Conservation (phyloP, 768 basidiomycete genomes). For the Lactarius deliciosus region DNA sequence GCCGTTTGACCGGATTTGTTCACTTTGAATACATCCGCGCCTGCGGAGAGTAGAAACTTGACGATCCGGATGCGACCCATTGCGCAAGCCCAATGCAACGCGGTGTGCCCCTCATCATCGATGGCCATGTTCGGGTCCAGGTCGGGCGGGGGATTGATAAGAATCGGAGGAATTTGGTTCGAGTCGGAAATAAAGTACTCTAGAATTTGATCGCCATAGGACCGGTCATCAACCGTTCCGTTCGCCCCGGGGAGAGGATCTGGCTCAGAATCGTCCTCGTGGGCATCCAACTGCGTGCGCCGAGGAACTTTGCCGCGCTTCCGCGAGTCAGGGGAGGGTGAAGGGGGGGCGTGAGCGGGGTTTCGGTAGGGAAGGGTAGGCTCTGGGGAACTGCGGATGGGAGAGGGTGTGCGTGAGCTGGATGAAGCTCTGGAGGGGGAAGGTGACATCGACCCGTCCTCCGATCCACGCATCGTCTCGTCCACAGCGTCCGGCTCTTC, state of each 20-base stretch:
- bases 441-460: conserved; percentile 88
- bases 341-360: conserved; percentile 40
- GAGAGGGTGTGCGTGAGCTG: conserved; percentile 92
- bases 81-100: conserved; percentile 97
- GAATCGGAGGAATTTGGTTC: conserved; percentile 81
- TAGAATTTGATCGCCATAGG: conserved; percentile 94
- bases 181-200: conserved; percentile 99
- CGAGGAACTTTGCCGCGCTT: conserved; percentile 46
- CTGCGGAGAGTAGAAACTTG: conserved; percentile 88
- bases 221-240: conserved; percentile 52
- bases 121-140: conserved; percentile 96
- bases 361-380: conserved; percentile 44
- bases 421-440: conserved; percentile 83
- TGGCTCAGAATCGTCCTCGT: conserved; percentile 45
- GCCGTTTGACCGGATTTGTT: conserved; percentile 97
- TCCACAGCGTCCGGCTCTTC: conserved; percentile 60
- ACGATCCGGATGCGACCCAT: conserved; percentile 98
- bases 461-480: conserved; percentile 68
- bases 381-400: conserved; percentile 62
- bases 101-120: conserved; percentile 97
- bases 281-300: conserved; percentile 43
- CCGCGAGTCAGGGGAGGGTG: conserved; percentile 41
- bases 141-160: conserved; percentile 84
- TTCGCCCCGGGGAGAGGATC: conserved; percentile 43
- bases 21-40: conserved; percentile 95